Base-by-base conservation (phyloP, 257 asterid genomes). In the Nicotiana paniculata region DNA sequence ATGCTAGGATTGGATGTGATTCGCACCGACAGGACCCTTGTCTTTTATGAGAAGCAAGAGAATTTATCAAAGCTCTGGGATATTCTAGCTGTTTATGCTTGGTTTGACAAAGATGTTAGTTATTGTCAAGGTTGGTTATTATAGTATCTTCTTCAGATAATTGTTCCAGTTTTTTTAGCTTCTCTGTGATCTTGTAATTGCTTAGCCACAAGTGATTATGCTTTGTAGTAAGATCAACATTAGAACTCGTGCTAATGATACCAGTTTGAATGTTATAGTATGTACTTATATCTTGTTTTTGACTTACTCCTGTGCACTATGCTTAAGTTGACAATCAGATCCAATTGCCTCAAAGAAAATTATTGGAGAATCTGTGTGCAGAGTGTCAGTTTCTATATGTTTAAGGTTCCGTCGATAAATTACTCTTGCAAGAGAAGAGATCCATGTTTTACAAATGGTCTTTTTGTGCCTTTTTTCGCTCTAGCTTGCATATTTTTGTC, bases 11-110 rank as follows among this genome's bases (percentile, higher is more conserved):
- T 96, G 28, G 98, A 96, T 87, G 99, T 94, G 80, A 88, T 86
- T 53, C 97, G 99, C 43, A 96, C 99, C 3, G 99, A 96, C 85
- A 88, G 99, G 85, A 93, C 94, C 0, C 90, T 96, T 11, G 83
- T 89, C 61, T 96, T 90, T 80, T 96, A 89, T 64, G 98, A 96
- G 91, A 90, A 87, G 82, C 93, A 96, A 87, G 96, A 92, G 68
- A 89, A 96, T 86, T 77, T 94, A 76, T 74, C 98, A n/a, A 96
- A 90, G 88, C 97, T 94, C 16, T 96, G 98, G 98, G 98, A 96
- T 84, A 88, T 96, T 82, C 89, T 96, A 55, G 85, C 97, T 61
- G 95, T 96, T 74, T 96, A 96, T 82, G 80, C 98, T 43, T 96
- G 99, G 99, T 89, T 90, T 30, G 99, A 96, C 84, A 74, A 82